These are phyloP conservation scores for Cordyceps sp. DNA, from an alignment of 2,329 filamentous ascomycete species.

Conservation along the genomic window DNA sequence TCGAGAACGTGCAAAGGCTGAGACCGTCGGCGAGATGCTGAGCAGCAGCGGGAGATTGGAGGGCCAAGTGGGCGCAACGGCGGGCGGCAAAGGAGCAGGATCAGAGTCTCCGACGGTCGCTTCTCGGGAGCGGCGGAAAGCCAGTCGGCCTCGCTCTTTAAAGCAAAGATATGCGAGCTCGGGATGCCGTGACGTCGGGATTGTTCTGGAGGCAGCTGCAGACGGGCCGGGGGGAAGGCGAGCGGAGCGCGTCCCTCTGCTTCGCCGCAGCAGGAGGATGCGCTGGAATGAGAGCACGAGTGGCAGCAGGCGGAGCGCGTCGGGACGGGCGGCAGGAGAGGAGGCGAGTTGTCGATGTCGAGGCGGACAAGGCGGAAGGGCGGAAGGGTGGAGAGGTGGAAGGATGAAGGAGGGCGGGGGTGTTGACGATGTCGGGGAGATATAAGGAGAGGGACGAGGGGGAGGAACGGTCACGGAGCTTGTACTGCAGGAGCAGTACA, in stretches of 20 bases:
- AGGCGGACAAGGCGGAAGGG: not conserved
- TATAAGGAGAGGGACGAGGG: not conserved
- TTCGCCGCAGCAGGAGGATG: too few relatives aligned
- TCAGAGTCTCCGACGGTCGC: too few relatives aligned
- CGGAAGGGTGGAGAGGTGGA: not conserved
- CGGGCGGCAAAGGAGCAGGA: too few relatives aligned
- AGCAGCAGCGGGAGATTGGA: not conserved
- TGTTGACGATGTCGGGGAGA: not conserved
- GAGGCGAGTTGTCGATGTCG: not conserved
- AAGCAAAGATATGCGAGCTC: not conserved
- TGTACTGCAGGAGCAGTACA: too few relatives aligned
- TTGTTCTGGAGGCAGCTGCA: too few relatives aligned
- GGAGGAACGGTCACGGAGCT: too few relatives aligned
- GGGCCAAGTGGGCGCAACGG: not conserved
- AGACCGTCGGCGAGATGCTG: not conserved
- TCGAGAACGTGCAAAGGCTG: slow-evolving; percentile 2
- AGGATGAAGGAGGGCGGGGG: not conserved
- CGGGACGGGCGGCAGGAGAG: not conserved
- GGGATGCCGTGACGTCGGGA: not conserved
- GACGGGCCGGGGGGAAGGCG: not conserved
- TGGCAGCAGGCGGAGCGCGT: not conserved
- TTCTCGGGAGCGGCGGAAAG: too few relatives aligned
- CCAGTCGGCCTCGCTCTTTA: not conserved
- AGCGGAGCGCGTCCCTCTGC: too few relatives aligned
- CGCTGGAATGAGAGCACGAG: too few relatives aligned